A percentile compares a stretch with the other conserved stretches of the same genome.
Conservation (phyloP, 257 asterid species). For the Solanum appendiculatum region DNA sequence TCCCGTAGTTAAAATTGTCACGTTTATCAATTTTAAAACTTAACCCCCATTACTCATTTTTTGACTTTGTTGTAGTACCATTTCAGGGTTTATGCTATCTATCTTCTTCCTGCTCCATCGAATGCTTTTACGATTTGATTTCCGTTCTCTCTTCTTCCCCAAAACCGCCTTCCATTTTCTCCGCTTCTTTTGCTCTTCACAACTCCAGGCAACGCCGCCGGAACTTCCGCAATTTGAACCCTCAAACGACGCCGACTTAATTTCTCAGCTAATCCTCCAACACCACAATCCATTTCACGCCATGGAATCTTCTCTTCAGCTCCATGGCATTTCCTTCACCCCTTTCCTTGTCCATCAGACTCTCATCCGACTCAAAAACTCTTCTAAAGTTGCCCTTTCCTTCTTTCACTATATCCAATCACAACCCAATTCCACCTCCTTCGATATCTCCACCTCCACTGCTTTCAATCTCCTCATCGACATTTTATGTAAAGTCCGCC, state of each 20-base stretch:
- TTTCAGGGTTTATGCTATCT: not conserved
- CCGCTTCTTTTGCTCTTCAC: not conserved
- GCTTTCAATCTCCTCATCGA: conserved; percentile 62
- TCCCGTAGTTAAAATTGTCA: too few relatives aligned
- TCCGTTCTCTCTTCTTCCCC: not conserved
- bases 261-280: conserved; percentile 54
- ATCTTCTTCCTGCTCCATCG: not conserved
- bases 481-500: conserved; percentile 63
- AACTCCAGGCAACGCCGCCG: conserved; percentile 12
- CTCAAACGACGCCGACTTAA: conserved; percentile 55
- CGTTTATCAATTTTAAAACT: too few relatives aligned
- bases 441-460: conserved; percentile 20
- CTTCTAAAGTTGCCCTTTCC: conserved; percentile 78
- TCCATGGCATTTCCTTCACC: conserved; percentile 53
- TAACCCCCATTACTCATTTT: not conserved
- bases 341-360: conserved; percentile 60
- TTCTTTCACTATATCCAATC: conserved; percentile 45
- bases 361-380: conserved; percentile 62
- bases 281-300: conserved; percentile 93
- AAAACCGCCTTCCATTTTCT: not conserved
- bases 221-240: conserved; percentile 38
- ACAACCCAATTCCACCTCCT: conserved; percentile 23
- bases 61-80: not conserved
- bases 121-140: not conserved
- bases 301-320: conserved; percentile 79